These are phyloP conservation scores for Leptographium flavum DNA, from an alignment of 2,329 filamentous ascomycete genomes.

Conservation along the genomic window DNA sequence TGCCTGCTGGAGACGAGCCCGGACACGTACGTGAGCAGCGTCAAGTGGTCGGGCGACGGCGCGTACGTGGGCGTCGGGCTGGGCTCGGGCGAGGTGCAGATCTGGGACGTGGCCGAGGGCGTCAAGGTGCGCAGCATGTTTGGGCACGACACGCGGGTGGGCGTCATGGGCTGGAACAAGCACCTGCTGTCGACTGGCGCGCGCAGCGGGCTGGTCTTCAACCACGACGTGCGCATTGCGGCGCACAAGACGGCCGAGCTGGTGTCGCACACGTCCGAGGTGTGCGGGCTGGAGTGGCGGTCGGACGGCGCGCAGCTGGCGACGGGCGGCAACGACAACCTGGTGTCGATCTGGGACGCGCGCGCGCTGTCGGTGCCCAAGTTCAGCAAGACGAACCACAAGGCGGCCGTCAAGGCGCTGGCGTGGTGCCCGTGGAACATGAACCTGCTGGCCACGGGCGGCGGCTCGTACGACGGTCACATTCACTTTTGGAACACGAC, in stretches of 20 bases:
- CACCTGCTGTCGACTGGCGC: constrained; percentile 91
- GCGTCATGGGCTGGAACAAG: constrained; percentile 99
- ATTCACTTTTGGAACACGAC: constrained; percentile 99
- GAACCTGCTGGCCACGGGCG: constrained; percentile 91
- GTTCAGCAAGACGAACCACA: constrained; percentile 99
- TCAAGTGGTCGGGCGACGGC: constrained; percentile 97
- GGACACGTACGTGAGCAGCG: constrained; percentile 93
- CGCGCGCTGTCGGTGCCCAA: constrained; percentile 86
- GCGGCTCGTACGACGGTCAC: constrained; percentile 89
- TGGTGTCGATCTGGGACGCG: constrained; percentile 98
- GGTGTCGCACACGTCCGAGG: constrained; percentile 91
- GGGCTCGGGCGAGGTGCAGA: constrained; percentile 91
- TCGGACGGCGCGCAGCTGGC: constrained; percentile 92
- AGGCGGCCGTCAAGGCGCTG: constrained; percentile 93
- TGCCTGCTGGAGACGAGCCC: constrained; percentile 75
- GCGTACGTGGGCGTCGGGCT: constrained; percentile 93
- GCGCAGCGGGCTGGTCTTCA: constrained; percentile 88
- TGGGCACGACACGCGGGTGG: constrained; percentile 89
- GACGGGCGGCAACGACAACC: constrained; percentile 95
- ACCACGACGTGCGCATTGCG: constrained; percentile 95
- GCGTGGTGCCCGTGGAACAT: constrained; percentile 99
- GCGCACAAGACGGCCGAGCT: constrained; percentile 98
- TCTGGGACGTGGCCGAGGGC: constrained; percentile 94
- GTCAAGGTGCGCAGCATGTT: constrained; percentile 97
- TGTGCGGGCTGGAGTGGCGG: constrained; percentile 96